These are phyloP conservation scores for Macroventuria anomochaeta DNA, from an alignment of 2,329 filamentous ascomycete species.

Conservation along the genomic window DNA sequence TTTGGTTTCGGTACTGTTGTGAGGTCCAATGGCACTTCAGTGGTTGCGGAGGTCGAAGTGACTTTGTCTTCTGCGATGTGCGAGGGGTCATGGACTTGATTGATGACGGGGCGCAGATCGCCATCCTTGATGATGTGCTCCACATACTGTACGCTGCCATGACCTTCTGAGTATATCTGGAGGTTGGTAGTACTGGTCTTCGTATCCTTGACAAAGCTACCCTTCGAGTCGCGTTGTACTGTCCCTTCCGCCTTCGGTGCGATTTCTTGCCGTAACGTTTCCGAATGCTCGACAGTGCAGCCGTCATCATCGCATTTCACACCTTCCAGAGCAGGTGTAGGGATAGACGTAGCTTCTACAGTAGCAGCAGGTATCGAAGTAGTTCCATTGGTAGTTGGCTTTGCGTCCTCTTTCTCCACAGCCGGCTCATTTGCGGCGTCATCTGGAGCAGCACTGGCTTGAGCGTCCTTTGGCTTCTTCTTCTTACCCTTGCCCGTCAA, in stretches of 20 bases:
- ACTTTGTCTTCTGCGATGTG: constrained; percentile 34
- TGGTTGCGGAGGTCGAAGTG: constrained; percentile 27
- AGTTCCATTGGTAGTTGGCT: background rate
- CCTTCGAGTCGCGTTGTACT: constrained; percentile 10
- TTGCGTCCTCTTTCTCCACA: background rate
- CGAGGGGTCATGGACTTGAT: constrained; percentile 62
- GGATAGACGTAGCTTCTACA: background rate
- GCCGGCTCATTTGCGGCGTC: background rate
- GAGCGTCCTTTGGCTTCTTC: constrained; percentile 39
- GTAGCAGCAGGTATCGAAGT: background rate
- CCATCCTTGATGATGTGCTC: constrained; percentile 76
- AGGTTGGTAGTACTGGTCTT: constrained; percentile 42
- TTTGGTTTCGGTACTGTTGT: constrained; percentile 37
- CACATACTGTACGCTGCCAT: constrained; percentile 77
- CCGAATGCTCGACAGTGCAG: constrained; percentile 14
- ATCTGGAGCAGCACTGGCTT: background rate
- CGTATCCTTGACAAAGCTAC: constrained; percentile 5
- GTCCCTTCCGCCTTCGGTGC: background rate
- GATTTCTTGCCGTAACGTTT: background rate
- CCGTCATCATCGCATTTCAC: constrained; percentile 21
- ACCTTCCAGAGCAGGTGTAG: background rate
- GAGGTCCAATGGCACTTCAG: constrained; percentile 35
- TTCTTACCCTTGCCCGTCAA: constrained; percentile 50
- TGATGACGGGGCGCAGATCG: constrained; percentile 71
- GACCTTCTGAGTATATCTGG: constrained; percentile 62